These are phyloP conservation scores for Emericellopsis terricola DNA, from an alignment of 495 filamentous ascomycete species.

Conservation along the genomic window DNA sequence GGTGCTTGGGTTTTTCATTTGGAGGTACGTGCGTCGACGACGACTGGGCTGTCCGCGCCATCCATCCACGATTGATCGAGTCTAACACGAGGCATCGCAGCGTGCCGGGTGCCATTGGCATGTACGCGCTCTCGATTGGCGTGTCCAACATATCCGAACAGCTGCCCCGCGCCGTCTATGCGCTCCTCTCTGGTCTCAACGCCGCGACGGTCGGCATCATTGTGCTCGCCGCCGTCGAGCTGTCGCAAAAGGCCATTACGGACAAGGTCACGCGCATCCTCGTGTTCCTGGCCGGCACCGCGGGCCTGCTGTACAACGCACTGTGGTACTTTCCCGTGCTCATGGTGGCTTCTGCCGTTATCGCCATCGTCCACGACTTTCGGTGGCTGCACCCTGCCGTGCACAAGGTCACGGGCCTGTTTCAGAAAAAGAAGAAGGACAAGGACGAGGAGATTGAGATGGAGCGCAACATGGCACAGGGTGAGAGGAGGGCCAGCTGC, in stretches of 20 bases:
- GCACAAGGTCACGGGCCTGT: neutral
- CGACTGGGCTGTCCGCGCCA: neutral
- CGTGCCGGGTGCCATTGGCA: conserved; percentile 59
- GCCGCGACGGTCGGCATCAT: conserved; percentile 65
- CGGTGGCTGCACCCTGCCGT: conserved; percentile 24
- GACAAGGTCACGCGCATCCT: conserved; percentile 51
- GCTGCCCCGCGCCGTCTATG: conserved; percentile 51
- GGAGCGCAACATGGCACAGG: too few species aligned
- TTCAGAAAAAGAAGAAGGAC: conserved; percentile 1
- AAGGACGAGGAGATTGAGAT: neutral
- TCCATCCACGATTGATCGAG: neutral
- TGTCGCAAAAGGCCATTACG: conserved; percentile 57
- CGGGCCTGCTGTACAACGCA: conserved; percentile 58
- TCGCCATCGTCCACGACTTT: conserved; percentile 43
- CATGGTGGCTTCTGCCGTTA: conserved; percentile 38
- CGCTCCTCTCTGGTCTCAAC: conserved; percentile 63
- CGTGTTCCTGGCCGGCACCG: conserved; percentile 48
- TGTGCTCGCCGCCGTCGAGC: conserved; percentile 56
- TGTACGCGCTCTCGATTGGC: conserved; percentile 55
- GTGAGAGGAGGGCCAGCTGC: too few species aligned
- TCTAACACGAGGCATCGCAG: too few species aligned
- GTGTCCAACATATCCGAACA: conserved; percentile 39
- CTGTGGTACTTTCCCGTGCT: conserved; percentile 73
- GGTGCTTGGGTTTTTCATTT: conserved; percentile 46
- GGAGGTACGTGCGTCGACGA: conserved; percentile 31